Evolutionary conservation across 306 rosid genomes (phyloP), one percentile per base, ranked within the genome.

Genomic region (Benincasa hispida): DNA sequence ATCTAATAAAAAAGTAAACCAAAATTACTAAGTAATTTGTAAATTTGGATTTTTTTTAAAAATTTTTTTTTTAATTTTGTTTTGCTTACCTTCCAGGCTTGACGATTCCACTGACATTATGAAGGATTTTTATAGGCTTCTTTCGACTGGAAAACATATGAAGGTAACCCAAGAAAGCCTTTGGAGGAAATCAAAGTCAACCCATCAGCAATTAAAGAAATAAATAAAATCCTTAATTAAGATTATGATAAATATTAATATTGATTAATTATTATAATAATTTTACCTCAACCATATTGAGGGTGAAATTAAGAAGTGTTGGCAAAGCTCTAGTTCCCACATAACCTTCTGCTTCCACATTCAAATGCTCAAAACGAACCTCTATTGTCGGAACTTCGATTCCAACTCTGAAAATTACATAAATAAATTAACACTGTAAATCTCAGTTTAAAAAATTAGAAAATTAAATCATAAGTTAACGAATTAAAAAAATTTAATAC

Each of bases 281-380:
- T 2, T 17, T 17, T 63, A 79, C 77, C 83, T 74, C 60, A 1
- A 75, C 14, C n/a, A 79, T 54, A 50, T 77, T 51, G 3, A 74
- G 63, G 28, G 28, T 79, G 53, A 79, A 79, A 77, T 83, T 82
- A 4, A 76, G 30, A 61, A 79, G 24, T 5, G 84, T 74, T 30
- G 77, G 55, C 54, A 62, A 25, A 42, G 85, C 65, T 86, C 87
- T 86, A 81, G 83, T 72, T 59, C 90, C 88, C 8, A 83, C 84
- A 76, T 80, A 41, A 77, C 79, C 92, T 53, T 88, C 85, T 57
- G 87, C 86, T 63, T 87, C 89, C 22, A 85, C 58, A 55, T 72
- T 83, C 39, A 87, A 75, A 50, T 83, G 82, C 85, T 85, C 91
- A 79, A 77, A 87, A 14, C 91, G 78, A 35, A 79, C 87, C 77